These are phyloP conservation scores for Podospora tetraspora DNA, from an alignment of 495 filamentous ascomycete genomes.

Conservation along the genomic window DNA sequence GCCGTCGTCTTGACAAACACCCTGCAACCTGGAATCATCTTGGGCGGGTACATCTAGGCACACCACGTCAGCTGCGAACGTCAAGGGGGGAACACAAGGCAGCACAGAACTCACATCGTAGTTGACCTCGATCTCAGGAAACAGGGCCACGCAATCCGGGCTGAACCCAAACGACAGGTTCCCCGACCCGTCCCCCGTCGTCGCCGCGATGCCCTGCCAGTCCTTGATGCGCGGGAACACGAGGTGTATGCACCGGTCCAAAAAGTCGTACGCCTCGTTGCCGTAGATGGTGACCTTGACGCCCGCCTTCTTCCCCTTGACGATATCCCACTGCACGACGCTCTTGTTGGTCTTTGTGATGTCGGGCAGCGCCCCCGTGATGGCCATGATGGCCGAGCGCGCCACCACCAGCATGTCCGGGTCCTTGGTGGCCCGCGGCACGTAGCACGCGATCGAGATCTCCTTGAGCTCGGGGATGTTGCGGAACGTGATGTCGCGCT, in stretches of 20 bases:
- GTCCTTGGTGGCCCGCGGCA: conserved; percentile 56
- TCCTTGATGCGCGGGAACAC: conserved; percentile 95
- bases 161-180: conserved; percentile 79
- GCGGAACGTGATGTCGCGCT: conserved; percentile 71
- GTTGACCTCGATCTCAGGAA: conserved; percentile 90
- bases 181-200: conserved; percentile 74
- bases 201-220: conserved; percentile 67
- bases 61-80: conserved; percentile 8
- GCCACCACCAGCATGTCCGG: conserved; percentile 69
- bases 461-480: conserved; percentile 79
- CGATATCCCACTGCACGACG: conserved; percentile 58
- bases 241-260: conserved; percentile 77
- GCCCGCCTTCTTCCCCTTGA: conserved; percentile 54
- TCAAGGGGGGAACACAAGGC: background rate
- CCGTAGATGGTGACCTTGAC: conserved; percentile 65
- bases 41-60: conserved; percentile 25
- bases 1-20: conserved; percentile 84
- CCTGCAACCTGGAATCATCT: conserved; percentile 87
- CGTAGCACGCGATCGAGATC: conserved; percentile 74
- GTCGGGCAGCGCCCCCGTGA: conserved; percentile 69
- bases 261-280: conserved; percentile 80
- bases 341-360: conserved; percentile 63
- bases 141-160: conserved; percentile 65
- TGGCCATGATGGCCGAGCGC: conserved; percentile 74
- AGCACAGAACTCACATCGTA: conserved; percentile 67